Base-by-base conservation (phyloP, 345 rosid genomes). In the Nephelium lappaceum region DNA sequence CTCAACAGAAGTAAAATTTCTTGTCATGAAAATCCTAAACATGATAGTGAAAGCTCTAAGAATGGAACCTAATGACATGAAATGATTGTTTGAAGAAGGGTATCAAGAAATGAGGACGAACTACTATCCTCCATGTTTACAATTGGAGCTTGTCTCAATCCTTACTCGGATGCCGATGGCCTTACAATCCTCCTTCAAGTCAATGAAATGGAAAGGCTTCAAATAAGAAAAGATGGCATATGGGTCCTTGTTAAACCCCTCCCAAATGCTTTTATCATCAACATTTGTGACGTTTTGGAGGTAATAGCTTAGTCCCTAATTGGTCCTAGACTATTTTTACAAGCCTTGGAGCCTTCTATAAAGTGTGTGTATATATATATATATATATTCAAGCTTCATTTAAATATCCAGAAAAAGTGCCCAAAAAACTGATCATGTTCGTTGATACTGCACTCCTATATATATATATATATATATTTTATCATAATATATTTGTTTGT, bases 91-190 rank as follows among this genome's bases (percentile, higher is more conserved):
- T 49, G 73, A 57, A 23, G 80, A 63, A 11, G 83, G 83, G 0
- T 11, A 12, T 38, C 77, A 76, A 18, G 1, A 16, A 72, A 64
- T 66, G 73, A 72, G 80, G 55, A 77, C 76, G 74, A 77, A 66
- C 41, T 81, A 77, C 69, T 77, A 71, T 67, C 81, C 74, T 72
- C 81, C 83, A 8, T 88, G 91, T 58, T 83, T 86, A 3, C 78
- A 84, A 71, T 86, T 85, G 0, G 80, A 86, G 38, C 79, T 76
- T 38, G 82, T 41, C 82, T 83, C 10, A 75, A 51, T 62, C 80
- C 89, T 51, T 87, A 86, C 77, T 88, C 85, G 0, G 77, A 76
- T 10, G 36, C 36, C 6, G 5, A 0, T 11, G 72, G 49, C 6
- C 38, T 76, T 3, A 72, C 80, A 16, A 71, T 82, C 39, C 80